Evolutionary conservation across 495 filamentous ascomycete genomes (phyloP).

Genomic region (Thermothielavioides terrestris): DNA sequence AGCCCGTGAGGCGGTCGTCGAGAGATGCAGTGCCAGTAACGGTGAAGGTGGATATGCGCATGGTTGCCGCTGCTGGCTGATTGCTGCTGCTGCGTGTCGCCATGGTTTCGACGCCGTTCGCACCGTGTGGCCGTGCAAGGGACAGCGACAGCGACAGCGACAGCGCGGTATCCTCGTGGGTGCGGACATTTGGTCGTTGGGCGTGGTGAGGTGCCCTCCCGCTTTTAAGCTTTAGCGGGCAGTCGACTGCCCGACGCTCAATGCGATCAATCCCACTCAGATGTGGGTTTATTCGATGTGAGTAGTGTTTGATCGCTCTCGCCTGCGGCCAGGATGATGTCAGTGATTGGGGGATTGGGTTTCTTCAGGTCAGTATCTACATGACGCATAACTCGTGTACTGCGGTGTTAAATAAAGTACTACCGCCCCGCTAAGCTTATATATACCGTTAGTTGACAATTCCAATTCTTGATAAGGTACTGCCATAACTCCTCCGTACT

Average conservation of each 20-base stretch:
- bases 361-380: too few species aligned
- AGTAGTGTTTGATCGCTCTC: too few species aligned
- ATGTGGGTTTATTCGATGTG: too few species aligned
- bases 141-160: too few species aligned
- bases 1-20: neutral
- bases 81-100: neutral
- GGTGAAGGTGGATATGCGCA: neutral
- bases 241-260: neutral
- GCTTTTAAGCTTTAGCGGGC: neutral
- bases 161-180: constrained; percentile 8
- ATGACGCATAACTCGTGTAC: neutral
- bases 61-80: neutral
- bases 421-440: neutral
- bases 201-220: neutral
- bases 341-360: constrained; percentile 13
- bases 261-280: neutral
- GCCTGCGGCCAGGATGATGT: constrained; percentile 19
- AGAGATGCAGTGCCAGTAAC: neutral
- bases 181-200: constrained; percentile 1
- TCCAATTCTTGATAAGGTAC: too few species aligned
- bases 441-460: too few species aligned
- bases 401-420: neutral
- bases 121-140: neutral
- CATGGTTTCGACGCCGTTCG: neutral
- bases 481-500: too few species aligned